Base-by-base conservation (phyloP, 495 filamentous ascomycete genomes). In the Talaromyces ruber region DNA sequence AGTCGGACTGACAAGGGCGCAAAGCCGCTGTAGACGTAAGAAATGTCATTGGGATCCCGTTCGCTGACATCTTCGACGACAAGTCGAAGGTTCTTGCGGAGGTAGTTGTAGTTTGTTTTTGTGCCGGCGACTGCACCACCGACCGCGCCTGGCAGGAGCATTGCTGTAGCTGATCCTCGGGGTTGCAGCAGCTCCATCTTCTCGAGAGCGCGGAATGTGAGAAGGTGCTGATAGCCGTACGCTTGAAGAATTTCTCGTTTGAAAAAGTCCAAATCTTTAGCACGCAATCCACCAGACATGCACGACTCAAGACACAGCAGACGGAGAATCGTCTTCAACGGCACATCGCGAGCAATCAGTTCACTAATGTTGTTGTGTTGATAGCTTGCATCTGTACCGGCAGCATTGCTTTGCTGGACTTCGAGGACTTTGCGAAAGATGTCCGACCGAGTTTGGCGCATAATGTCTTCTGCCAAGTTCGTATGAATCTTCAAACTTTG, bases 41-140 rank as follows among this genome's bases (percentile, higher is more conserved):
- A 90, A 64, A 98, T 90, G 64, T 99, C 95, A 66, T 93, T 87
- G 8, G 95, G 95, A n/a, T 96, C 91, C 52, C 93, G 86, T 71
- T 98, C 95, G 69, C 96, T 93, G 62, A 98, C 93, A 71, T 99
- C 95, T 71, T 98, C 93, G 59, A 97, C 88, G 64, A 97, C 93
- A 55, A 99, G 83, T 25, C 88, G 84, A 26, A 99, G 85, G 63
- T 85, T 84, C 70, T 91, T 92, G 32, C 95, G 88, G 12, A 97
- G 79, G 68, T 90, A 89, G 25, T 84, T 85, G 78, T 97, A 98
- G 69, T 96, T 96, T 3, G 94, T 98, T 72, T 91, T 93, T 11
- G 79, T 74, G 59, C 80, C 79, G 30, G 81, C 70, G 51, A 78
- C 74, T 16, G 79, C 79, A 34, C 85, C 87, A 4, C 82, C 78